A percentile compares a stretch with the other conserved stretches of the same genome.
phyloP scores from a whole-genome alignment of 495 filamentous ascomycete genomes.

The Hyaloscypha finlandica region DNA sequence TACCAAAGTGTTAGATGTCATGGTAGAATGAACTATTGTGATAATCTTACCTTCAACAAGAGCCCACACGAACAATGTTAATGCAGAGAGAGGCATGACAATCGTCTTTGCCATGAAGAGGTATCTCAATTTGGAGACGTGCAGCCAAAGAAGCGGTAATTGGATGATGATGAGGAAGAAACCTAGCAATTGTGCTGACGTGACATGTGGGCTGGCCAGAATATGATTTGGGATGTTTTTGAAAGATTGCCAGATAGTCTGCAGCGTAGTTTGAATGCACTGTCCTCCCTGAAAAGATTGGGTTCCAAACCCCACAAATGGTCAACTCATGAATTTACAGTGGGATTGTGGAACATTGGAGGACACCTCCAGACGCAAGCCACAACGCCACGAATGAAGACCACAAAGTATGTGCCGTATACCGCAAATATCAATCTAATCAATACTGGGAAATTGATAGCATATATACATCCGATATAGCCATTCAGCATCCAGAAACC shows the following conservation, averaged over 20 bases:
- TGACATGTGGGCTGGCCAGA: constrained; percentile 43
- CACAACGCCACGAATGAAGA: constrained; percentile 49
- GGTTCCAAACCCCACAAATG: constrained; percentile 42
- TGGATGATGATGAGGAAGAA: constrained; percentile 54
- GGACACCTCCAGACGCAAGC: constrained; percentile 42
- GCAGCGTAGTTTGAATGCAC: constrained; percentile 45
- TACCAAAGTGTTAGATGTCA: neutral
- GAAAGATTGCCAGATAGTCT: constrained; percentile 55
- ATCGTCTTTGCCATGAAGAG: constrained; percentile 59
- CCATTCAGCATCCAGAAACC: constrained; percentile 41
- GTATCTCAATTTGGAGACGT: constrained; percentile 50
- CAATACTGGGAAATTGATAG: constrained; percentile 66
- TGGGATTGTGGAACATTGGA: too few species aligned
- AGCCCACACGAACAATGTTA: constrained; percentile 53
- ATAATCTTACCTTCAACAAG: constrained; percentile 33
- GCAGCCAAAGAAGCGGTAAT: constrained; percentile 45
- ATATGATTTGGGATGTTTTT: constrained; percentile 24
- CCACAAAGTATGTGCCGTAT: constrained; percentile 56
- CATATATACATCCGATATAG: constrained; percentile 62
- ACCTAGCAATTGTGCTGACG: constrained; percentile 47
- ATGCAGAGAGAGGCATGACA: constrained; percentile 49
- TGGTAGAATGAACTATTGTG: neutral
- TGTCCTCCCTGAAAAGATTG: constrained; percentile 49
- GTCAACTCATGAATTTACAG: neutral
- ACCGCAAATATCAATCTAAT: constrained; percentile 62